Evolutionary conservation across 2,329 filamentous ascomycete genomes (phyloP), one percentile per base, ranked within the genome.

Genomic region (Fusarium napiforme): DNA sequence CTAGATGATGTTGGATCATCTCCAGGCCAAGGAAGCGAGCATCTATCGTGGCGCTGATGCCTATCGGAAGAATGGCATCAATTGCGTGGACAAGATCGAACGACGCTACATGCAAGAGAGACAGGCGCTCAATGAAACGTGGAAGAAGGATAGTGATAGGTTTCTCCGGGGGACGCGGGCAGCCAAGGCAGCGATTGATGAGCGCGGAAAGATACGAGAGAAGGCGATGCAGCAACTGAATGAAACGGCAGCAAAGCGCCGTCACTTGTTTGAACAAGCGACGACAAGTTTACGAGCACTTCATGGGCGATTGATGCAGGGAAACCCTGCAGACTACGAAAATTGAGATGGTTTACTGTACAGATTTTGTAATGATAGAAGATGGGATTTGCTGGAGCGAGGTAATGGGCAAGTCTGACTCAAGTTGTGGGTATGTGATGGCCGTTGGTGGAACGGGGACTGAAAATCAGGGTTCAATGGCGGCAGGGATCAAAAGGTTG

Each of bases 1-100:
- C 56, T 52, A 78, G 79, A 72, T 58, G 60, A 67, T 81, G 59
- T 57, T 77, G 53, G 50, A 45, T 37, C 75, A 76, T 58, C 68
- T 81, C 4, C 62, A 63, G 23, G 43, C 63, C 26, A 80, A 73
- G 28, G 78, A 79, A 66, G 66, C 56, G 8, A 53, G 57, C 4
- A 61, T 77, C 23, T 69, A 64, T 28, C 70, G 62, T 10, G 46
- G 76, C 5, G 73, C 73, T n/a, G 68, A 74, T 23, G 57, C 60
- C 2, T 81, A 81, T 58, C 69, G 61, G 6, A 68, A 71, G 21
- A 75, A 69, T n/a, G 71, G 63, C 8, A 43, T 72, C 3, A 52
- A 55, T 8, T 79, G 75, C 7, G 69, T 80, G 32, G 63, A 62
- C 15, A 75, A 65, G 23, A 75, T 81, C 6, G 60, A 70, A n/a